Evolutionary conservation across 768 basidiomycete species (phyloP), one percentile per base, ranked within the genome.

Genomic region (Psilocybe sp.): DNA sequence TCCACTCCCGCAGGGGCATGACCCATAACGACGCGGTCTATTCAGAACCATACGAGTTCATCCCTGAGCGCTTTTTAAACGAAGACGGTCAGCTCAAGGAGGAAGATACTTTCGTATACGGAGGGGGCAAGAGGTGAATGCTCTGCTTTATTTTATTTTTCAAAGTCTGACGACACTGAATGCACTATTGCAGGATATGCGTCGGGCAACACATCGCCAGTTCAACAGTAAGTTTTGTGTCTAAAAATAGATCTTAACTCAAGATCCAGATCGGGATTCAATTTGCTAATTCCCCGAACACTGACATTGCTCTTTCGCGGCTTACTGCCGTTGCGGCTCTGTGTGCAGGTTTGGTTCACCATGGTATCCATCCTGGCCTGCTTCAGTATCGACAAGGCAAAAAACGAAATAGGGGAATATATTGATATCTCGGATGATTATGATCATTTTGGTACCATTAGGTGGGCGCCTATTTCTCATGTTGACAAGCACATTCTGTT

Each of bases 21-120:
- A 49, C 47, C 10, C 52, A 41, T 12, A 40, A 53, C 15, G 48
- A 49, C 5, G 40, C 49, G 5, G 33, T 41, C 1, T 53, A 53
- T n/a, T 13, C 38, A 2, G 35, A 53, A 16, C 47, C 47, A 4
- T 18, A 45, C 18, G 28, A 36, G 11, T 49, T 53, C 39, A 49
- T 14, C 13, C 48, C 52, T 12, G 52, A 53, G 35, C 16, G 48
- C 5, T 46, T 41, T 28, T 19, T 53, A 7, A 44, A 53, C 33
- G 33, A 31, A 20, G 16, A 41, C n/a, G 52, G 46, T 6, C 23
- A 46, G 4, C 33, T 46, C 12, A 19, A 33, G 10, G 46, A 50
- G 13, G 36, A 32, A 10, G n/a, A 45, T 20, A 36, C 46, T 12
- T 23, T 48, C 1, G 50, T 46, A 5, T 51, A 49, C n/a, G 41